A percentile compares a stretch with the other conserved stretches of the same genome.
phyloP scores from a whole-genome alignment of 768 basidiomycete genomes.

The Hysterangium stoloniferum region DNA sequence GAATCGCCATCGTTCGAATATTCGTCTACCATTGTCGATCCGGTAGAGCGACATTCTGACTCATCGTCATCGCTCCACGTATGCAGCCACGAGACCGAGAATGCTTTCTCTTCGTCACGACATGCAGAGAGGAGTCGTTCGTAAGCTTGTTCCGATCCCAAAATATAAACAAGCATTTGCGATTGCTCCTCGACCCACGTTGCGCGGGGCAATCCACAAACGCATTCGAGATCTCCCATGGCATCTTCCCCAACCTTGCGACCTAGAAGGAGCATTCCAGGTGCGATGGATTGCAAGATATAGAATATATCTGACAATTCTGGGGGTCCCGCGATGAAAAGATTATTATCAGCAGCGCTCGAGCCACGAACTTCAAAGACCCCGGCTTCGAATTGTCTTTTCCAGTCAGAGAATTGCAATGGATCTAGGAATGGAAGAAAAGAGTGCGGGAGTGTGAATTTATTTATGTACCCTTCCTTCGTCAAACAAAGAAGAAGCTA shows the following conservation, averaged over 20 bases:
- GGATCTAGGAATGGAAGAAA: constrained; percentile 3
- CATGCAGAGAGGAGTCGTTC: neutral
- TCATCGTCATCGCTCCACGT: constrained; percentile 4
- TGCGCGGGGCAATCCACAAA: neutral
- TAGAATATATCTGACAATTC: constrained; percentile 7
- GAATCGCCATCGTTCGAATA: neutral
- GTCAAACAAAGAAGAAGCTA: constrained; percentile 4
- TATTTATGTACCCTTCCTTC: neutral
- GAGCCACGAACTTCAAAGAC: constrained; percentile 2
- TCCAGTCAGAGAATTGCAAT: constrained; percentile 1
- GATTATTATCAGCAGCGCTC: neutral
- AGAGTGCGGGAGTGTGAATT: constrained; percentile 1
- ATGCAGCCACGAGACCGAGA: constrained; percentile 1
- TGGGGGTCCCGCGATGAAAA: constrained; percentile 2
- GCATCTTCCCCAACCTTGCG: neutral
- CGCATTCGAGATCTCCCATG: constrained; percentile 7
- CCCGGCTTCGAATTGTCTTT: constrained; percentile 5
- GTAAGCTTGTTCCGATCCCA: constrained; percentile 2
- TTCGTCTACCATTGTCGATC: neutral
- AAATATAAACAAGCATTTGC: constrained; percentile 2
- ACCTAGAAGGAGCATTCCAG: neutral
- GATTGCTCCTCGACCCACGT: neutral
- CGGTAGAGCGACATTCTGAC: neutral
- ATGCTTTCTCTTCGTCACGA: neutral
- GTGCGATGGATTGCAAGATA: constrained; percentile 5